phyloP scores from a whole-genome alignment of 192 early-diverging fungal species.

The Podila verticillata region DNA sequence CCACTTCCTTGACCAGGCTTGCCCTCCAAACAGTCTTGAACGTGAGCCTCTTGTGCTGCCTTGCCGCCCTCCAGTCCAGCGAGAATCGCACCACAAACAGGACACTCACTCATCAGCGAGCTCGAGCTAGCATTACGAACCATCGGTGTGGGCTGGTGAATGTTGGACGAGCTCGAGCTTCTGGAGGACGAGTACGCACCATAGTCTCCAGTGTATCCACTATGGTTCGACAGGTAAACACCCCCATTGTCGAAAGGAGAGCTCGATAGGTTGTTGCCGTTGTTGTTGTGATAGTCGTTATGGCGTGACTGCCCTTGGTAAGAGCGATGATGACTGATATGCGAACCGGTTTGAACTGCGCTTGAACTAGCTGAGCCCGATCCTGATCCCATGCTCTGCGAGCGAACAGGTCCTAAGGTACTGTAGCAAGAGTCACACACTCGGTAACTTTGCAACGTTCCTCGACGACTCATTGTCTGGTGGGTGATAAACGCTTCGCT shows the following conservation, averaged over 20 bases:
- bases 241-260: slow-evolving; percentile 4
- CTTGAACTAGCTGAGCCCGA: slow-evolving; percentile 20
- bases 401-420: slow-evolving; percentile 9
- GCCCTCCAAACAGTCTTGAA: slow-evolving; percentile 68
- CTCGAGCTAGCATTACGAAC: slow-evolving; percentile 54
- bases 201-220: slow-evolving; percentile 14
- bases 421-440: slow-evolving; percentile 49
- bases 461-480: slow-evolving; percentile 17
- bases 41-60: slow-evolving; percentile 67
- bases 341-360: slow-evolving; percentile 6
- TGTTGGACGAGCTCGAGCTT: slow-evolving; percentile 40
- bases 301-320: background rate
- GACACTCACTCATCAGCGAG: slow-evolving; percentile 77
- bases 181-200: slow-evolving; percentile 32
- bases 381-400: slow-evolving; percentile 1
- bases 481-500: slow-evolving; percentile 41
- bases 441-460: slow-evolving; percentile 41
- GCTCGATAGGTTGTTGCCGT: background rate
- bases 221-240: slow-evolving; percentile 10
- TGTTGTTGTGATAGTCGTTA: background rate
- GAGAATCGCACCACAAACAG: slow-evolving; percentile 69
- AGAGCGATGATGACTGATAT: slow-evolving; percentile 10
- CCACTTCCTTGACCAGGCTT: slow-evolving; percentile 40
- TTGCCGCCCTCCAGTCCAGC: slow-evolving; percentile 55
- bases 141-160: slow-evolving; percentile 37